Base-by-base conservation (phyloP, 2,329 filamentous ascomycete species). In the Penicillium glabrum region DNA sequence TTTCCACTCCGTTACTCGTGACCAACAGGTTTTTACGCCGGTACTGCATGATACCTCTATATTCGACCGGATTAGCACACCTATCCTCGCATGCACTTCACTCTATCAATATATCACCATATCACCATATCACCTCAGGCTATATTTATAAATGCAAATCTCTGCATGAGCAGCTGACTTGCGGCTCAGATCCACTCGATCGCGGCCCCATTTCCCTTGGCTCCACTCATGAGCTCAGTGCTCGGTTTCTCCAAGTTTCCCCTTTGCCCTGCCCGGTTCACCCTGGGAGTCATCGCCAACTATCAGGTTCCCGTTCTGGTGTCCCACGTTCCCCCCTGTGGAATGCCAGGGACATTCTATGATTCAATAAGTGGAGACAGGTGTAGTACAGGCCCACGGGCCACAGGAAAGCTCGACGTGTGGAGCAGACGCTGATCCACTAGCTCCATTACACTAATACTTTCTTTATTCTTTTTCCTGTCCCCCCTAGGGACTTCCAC, bases 1-100 rank as follows among this genome's bases (percentile, higher is more conserved):
- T 55, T 46, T 56, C 51, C 53, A 61, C 60, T 53, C 66, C 63
- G 64, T 64, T 48, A 8, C 69, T 70, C 68, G 69, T 72, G 70
- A 72, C 69, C 63, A 61, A 57, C 61, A 70, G 66, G 70, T 65
- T 39, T 27, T 51, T 47, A 24, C 23, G 9, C 9, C 26, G 26
- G 26, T 19, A 19, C 19, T 11, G 27, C 10, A 29, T 29, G 26
- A 26, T 8, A 8, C 26, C 26, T 26, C 24, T 8, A 26, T 26
- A 8, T 26, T 26, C 26, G 26, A 26, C 26, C 26, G 26, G 7
- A 26, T 2, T 26, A 1, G 24, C 24, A 26, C 24, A 26, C 26
- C 26, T 26, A 8, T 26, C 26, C 26, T 26, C 26, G 26, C 7
- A 7, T 8, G 24, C 24, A 26, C 26, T 26, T 23, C 21, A 23